Percentiles rank a stretch among this genome's conserved stretches.
Conservation (phyloP, 2,329 filamentous ascomycete genomes). For the Zymoseptoria pseudotritici region DNA sequence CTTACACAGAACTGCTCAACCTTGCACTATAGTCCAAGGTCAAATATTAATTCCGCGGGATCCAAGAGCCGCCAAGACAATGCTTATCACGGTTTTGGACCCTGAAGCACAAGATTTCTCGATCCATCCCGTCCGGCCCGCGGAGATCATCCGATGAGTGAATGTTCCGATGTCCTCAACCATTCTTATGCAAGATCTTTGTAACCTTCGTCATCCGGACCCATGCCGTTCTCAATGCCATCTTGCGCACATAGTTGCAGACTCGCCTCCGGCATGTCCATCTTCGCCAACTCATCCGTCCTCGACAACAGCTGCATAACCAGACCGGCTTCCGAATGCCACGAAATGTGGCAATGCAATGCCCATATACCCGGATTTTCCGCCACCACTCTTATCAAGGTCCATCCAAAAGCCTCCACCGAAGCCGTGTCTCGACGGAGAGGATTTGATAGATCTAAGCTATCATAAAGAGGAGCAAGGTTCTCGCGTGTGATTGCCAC, state of each 20-base stretch:
- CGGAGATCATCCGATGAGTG: neutral
- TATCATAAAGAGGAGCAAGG: constrained; percentile 25
- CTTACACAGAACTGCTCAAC: neutral
- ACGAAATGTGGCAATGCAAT: constrained; percentile 53
- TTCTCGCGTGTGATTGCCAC: constrained; percentile 21
- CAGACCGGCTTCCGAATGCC: constrained; percentile 53
- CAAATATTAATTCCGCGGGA: no score
- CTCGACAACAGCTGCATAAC: constrained; percentile 52
- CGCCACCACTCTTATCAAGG: constrained; percentile 47
- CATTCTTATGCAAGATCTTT: constrained; percentile 5
- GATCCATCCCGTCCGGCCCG: neutral
- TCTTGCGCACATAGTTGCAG: constrained; percentile 41
- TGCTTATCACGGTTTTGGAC: no score
- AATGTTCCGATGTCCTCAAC: neutral
- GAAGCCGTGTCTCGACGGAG: constrained; percentile 48
- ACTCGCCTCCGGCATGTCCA: constrained; percentile 40
- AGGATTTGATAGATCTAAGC: constrained; percentile 35
- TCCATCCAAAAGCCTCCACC: constrained; percentile 49
- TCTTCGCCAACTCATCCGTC: constrained; percentile 38
- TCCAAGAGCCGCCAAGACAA: no score
- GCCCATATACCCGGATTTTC: constrained; percentile 54
- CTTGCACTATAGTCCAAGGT: no score
- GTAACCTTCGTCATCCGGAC: constrained; percentile 42
- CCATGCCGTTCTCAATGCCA: constrained; percentile 44
- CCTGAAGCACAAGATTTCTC: no score